A percentile compares a stretch with the other conserved stretches of the same genome.
These are phyloP conservation scores for Nitzschia inconspicua DNA, from an alignment of 108 stramenopile species.

Conservation along the genomic window DNA sequence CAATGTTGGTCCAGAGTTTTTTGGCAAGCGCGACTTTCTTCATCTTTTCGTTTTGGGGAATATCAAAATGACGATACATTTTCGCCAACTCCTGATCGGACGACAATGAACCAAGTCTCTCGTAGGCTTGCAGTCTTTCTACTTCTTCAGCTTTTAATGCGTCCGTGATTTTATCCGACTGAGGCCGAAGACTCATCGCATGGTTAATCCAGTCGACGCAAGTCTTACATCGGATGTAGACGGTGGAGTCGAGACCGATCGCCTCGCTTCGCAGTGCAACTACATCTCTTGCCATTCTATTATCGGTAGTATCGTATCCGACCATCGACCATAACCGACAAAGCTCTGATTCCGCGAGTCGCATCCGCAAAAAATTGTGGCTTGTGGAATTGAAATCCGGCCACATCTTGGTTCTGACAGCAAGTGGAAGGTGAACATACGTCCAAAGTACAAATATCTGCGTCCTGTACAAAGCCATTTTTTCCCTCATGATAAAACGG, in stretches of 20 bases:
- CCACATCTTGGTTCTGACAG: conserved; percentile 47
- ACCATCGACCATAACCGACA: conserved; percentile 30
- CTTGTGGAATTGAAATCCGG: conserved; percentile 1
- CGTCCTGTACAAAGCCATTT: conserved; percentile 22
- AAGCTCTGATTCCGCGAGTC: conserved; percentile 36
- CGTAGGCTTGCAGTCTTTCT: conserved; percentile 46
- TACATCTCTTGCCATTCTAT: conserved; percentile 2
- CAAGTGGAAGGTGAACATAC: conserved; percentile 26
- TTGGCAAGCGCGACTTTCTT: conserved; percentile 36
- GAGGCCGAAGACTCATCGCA: neutral
- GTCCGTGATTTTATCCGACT: neutral
- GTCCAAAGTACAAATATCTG: conserved; percentile 45
- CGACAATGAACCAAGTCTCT: conserved; percentile 21
- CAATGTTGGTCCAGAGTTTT: conserved; percentile 17
- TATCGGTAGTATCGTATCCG: conserved; percentile 1
- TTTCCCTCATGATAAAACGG: neutral
- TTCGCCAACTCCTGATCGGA: conserved; percentile 3
- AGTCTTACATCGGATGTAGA: conserved; percentile 1
- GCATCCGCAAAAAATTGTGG: conserved; percentile 17
- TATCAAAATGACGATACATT: conserved; percentile 28
- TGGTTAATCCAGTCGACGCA: neutral
- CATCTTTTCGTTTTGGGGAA: conserved; percentile 26
- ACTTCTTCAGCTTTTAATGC: conserved; percentile 18
- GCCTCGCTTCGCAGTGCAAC: neutral
- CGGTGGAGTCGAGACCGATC: conserved; percentile 14